A percentile compares a stretch with the other conserved stretches of the same genome.
Conservation (phyloP, 495 filamentous ascomycete species). For the Cercophora scortea region DNA sequence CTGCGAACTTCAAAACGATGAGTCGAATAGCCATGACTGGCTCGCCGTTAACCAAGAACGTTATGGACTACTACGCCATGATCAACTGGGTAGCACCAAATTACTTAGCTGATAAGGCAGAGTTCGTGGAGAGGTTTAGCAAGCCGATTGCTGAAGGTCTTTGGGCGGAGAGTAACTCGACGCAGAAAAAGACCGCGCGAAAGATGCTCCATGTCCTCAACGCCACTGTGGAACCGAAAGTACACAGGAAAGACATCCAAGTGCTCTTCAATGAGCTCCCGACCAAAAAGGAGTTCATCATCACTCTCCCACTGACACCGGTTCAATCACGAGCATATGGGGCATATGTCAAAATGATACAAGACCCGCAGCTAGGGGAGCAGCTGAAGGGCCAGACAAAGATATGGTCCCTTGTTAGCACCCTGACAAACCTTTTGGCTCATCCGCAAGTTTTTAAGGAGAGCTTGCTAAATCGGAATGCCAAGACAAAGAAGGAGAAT, state of each 20-base stretch:
- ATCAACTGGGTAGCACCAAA: constrained; percentile 81
- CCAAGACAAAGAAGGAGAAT: constrained; percentile 20
- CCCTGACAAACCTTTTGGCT: constrained; percentile 62
- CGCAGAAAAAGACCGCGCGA: constrained; percentile 48
- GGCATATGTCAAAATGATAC: constrained; percentile 39
- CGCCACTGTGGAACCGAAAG: constrained; percentile 65
- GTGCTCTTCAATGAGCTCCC: constrained; percentile 59
- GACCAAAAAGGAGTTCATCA: constrained; percentile 71
- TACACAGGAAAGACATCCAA: constrained; percentile 64
- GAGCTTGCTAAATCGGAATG: constrained; percentile 22
- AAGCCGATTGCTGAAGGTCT: constrained; percentile 68
- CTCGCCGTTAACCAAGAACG: constrained; percentile 75
- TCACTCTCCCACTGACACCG: constrained; percentile 60
- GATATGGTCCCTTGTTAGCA: constrained; percentile 28
- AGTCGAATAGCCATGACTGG: constrained; percentile 83
- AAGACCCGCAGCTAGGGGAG: not conserved
- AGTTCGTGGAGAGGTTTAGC: constrained; percentile 63
- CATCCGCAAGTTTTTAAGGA: constrained; percentile 62
- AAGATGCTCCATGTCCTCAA: constrained; percentile 65
- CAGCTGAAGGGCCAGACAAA: constrained; percentile 1
- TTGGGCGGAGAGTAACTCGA: constrained; percentile 48
- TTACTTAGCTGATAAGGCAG: constrained; percentile 56
- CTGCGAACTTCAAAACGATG: constrained; percentile 52
- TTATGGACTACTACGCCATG: constrained; percentile 76
- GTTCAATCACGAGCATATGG: constrained; percentile 61